These are phyloP conservation scores for Zalerion maritima DNA, from an alignment of 495 filamentous ascomycete species.

Conservation along the genomic window DNA sequence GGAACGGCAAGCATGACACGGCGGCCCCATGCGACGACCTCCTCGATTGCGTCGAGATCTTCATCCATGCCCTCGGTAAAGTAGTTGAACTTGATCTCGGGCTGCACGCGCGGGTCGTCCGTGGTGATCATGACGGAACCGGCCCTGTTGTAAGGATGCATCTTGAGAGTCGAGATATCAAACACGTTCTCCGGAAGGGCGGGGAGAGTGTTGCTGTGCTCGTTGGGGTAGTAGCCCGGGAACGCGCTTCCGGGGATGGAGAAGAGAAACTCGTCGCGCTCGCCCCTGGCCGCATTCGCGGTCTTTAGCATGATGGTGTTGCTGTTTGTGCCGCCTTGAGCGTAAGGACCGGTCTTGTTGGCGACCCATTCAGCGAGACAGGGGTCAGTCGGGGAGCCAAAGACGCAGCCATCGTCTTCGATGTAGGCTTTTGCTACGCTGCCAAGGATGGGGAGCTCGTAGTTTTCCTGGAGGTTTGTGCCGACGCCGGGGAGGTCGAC, in stretches of 20 bases:
- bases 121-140: constrained; percentile 35
- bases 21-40: constrained; percentile 34
- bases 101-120: constrained; percentile 36
- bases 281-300: constrained; percentile 24
- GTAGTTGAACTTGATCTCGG: constrained; percentile 42
- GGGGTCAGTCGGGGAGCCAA: constrained; percentile 12
- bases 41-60: constrained; percentile 33
- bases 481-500: constrained; percentile 43
- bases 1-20: constrained; percentile 20
- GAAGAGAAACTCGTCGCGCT: constrained; percentile 30
- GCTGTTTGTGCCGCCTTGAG: constrained; percentile 7
- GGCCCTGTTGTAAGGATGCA: constrained; percentile 33
- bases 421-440: constrained; percentile 1
- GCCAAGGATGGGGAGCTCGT: constrained; percentile 24
- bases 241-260: constrained; percentile 31
- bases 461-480: constrained; percentile 44
- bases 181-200: constrained; percentile 23
- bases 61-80: constrained; percentile 27
- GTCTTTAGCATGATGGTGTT: constrained; percentile 27
- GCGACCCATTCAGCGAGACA: constrained; percentile 13
- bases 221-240: constrained; percentile 27
- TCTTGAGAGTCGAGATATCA: constrained; percentile 30
- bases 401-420: constrained; percentile 7
- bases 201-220: no score
- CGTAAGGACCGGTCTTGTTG: background rate